phyloP scores from a whole-genome alignment of 768 basidiomycete genomes.

The Tylopilus felleus region DNA sequence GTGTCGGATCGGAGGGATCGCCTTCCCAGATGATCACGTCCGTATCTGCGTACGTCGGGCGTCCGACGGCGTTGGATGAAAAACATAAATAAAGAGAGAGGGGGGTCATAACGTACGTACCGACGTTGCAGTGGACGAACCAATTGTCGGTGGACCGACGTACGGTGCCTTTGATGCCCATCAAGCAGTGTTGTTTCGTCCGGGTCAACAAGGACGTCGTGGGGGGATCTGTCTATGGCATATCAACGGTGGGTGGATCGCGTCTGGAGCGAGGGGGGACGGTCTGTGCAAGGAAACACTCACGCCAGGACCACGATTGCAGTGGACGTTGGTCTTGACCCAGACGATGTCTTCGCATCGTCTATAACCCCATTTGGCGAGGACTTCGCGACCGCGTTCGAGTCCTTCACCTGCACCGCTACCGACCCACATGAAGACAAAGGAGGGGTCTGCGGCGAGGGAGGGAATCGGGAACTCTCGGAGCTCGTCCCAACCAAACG shows the following conservation, averaged over 20 bases:
- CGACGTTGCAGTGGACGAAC: conserved; percentile 98
- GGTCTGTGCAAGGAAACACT: conserved; percentile 25
- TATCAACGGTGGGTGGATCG: background rate
- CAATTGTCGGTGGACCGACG: conserved; percentile 90
- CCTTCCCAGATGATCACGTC: conserved; percentile 97
- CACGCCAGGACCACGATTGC: conserved; percentile 74
- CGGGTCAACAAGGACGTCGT: conserved; percentile 83
- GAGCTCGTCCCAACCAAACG: conserved; percentile 82
- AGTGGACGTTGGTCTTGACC: conserved; percentile 85
- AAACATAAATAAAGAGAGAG: background rate
- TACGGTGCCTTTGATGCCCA: conserved; percentile 97
- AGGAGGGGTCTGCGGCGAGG: conserved; percentile 87
- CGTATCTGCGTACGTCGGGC: conserved; percentile 67
- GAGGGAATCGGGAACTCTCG: conserved; percentile 77
- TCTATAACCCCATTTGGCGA: conserved; percentile 92
- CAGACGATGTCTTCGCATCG: conserved; percentile 98
- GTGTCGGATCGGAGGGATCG: conserved; percentile 76
- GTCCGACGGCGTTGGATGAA: background rate
- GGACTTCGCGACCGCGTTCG: conserved; percentile 85
- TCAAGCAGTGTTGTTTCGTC: conserved; percentile 94
- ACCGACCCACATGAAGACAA: conserved; percentile 96
- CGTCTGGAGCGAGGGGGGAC: background rate
- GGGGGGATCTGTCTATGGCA: conserved; percentile 70
- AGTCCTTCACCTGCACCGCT: conserved; percentile 86
- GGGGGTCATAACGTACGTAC: conserved; percentile 41